Base-by-base conservation (phyloP, 768 basidiomycete species). In the Tricholoma matsutake region DNA sequence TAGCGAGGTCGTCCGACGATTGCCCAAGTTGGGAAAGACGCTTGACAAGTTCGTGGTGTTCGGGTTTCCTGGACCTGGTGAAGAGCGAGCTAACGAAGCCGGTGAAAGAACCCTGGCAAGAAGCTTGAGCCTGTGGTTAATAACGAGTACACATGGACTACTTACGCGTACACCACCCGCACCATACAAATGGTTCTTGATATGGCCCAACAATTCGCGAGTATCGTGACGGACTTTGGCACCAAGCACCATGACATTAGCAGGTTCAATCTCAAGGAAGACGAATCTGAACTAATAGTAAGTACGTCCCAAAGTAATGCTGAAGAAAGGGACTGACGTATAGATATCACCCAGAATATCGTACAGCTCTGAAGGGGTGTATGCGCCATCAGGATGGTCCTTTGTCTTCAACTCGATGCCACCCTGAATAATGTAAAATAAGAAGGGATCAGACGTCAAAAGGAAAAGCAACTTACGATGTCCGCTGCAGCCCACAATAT, bases 371-470 rank as follows among this genome's bases (percentile, higher is more conserved):
- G 74, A 65, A 32, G 86, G 79, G 2, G 87, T 87, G 67, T 84
- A 90, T 35, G 76, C 74, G n/a, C 87, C 91, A n/a, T 77, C 66
- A 22, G 78, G 76, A 13, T 80, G 69, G 2, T 79, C 65, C 57
- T 80, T 81, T 1, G 81, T 83, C 74, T 88, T 91, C 58, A 93
- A 76, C n/a, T 78, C 71, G 60, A 94, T 86, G 13, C 90, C 90
- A 59, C 86, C 87, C 91, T 92, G 65, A 4, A 16, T 10, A 56
- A 31, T 54, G n/a, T 37, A 51, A 51, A 11, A 16, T 49, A 43
- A n/a, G 28, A 3, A 35, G 25, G 22, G 2, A 20, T n/a, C 51
- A 49, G n/a, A 41, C 6, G 35, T 25, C 1, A 47, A n/a, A 39
- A 6, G 31, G 57, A 18, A 8, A 20, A 35, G 29, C 47, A 2